Conservation (phyloP, 805 yeast genomes). For the Pichia thaimueangensis region DNA sequence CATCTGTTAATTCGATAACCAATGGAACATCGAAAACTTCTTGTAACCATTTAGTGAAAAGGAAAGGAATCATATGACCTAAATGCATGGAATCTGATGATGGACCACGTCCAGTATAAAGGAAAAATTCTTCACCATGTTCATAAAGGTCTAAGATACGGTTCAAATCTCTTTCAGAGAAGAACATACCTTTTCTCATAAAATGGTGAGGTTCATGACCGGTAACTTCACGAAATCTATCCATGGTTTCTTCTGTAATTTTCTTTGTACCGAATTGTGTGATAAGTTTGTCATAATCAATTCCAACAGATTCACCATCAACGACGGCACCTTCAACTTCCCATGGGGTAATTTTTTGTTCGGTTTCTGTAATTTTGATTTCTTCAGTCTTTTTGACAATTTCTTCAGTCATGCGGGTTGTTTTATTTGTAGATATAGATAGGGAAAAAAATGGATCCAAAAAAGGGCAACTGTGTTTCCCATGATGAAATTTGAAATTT, state of each 20-base stretch:
- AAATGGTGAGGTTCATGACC: constrained; percentile 91
- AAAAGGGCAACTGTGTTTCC: too few relatives aligned
- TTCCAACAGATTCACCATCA: constrained; percentile 84
- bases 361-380: constrained; percentile 23
- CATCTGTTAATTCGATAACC: constrained; percentile 91
- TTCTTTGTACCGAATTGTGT: constrained; percentile 79
- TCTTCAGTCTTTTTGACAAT: constrained; percentile 17
- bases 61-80: constrained; percentile 94
- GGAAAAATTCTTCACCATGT: constrained; percentile 89
- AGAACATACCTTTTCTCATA: constrained; percentile 84
- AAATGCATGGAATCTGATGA: constrained; percentile 90
- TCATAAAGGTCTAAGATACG: constrained; percentile 83
- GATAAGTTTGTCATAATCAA: constrained; percentile 86
- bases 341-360: constrained; percentile 87
- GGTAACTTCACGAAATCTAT: constrained; percentile 71
- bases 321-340: constrained; percentile 98
- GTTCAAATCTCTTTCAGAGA: constrained; percentile 79
- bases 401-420: constrained; percentile 15
- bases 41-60: constrained; percentile 96
- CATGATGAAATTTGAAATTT: too few relatives aligned
- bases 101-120: constrained; percentile 97
- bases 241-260: constrained; percentile 63
- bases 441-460: too few relatives aligned
- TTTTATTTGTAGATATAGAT: neutral
- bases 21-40: constrained; percentile 96